Base-by-base conservation (phyloP, 2,329 filamentous ascomycete genomes). In the Pyricularia sp. region DNA sequence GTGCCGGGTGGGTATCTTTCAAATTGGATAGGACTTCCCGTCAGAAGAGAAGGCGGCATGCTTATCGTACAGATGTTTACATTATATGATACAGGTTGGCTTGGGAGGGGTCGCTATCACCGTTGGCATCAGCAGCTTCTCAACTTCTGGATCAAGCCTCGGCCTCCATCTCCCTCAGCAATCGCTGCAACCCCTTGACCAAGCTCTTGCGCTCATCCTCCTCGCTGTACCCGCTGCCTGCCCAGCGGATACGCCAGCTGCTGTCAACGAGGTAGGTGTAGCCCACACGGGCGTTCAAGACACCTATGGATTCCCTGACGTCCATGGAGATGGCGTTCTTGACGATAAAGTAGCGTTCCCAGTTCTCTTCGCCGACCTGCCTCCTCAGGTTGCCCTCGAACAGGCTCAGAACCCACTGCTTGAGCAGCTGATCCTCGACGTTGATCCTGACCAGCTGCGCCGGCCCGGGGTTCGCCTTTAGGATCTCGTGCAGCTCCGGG, bases 261-360 rank as follows among this genome's bases (percentile, higher is more conserved):
- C 89, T 84, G 77, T 99, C 95, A 70, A 99, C 84, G 65, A 99
- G 84, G 79, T 97, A 99, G 4, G 94, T 90, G 80, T 97, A 98
- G 55, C 94, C 94, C 42, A 97, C 94, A 79, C 94, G 96, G 73
- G 88, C 89, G 79, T 99, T 99, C 76, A 97, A 81, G 76, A 97
- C 73, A 12, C 88, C 89, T 71, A 91, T 87, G 58, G 81, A 82
- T 77, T 90, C 88, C 68, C 85, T 82, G 69, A 90, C 86, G 69
- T 88, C 83, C 68, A 88, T 85, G 0, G 85, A 84, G 68, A 90
- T 76, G 58, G 86, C 87, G 70, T 79, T 82, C 67, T 81, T 81
- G 25, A 91, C 84, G 36, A 90, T 74, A 72, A 91, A 88, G 77
- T 91, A 90, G 73, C 81, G 82, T 65, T 79, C 81, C 84, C 87